Evolutionary conservation across 1,284 basidiomycete genomes (phyloP), one percentile per base, ranked within the genome.

Genomic region (Papiliotrema flavescens): DNA sequence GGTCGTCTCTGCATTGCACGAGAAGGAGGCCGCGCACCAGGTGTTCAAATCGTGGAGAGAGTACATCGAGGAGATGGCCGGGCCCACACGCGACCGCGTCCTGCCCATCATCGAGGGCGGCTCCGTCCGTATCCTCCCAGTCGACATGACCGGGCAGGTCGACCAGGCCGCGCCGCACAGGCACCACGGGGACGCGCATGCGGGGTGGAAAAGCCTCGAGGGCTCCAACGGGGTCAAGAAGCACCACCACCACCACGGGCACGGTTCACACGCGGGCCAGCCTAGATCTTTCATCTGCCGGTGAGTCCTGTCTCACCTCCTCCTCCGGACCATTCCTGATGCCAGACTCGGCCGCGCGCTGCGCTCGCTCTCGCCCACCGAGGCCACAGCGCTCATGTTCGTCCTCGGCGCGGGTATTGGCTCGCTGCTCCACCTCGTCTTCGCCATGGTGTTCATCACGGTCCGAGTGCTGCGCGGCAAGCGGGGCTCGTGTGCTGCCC

Each of bases 381-480:
- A 70, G 56, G 49, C 60, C 5, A 57, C 61, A 53, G 53, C 49
- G 8, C 9, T 70, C 17, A 63, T 63, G 2, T 64, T 66, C 44
- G 61, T 70, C 34, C 47, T 68, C 14, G 67, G 67, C 15, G 63
- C 63, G 3, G 66, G 66, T 37, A 20, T 70, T 40, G 67, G 67
- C 28, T 64, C 64, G 0, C 57, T 70, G 49, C 19, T 66, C 20
- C 67, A 65, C 50, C 53, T 66, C 56, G 22, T 66, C 49, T 62
- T 70, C 57, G 64, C 66, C 59, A 22, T 68, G 45, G 41, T 55
- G 46, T 53, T 68, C 22, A 55, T 70, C 42, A 51, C 58, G 19
- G 39, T 61, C 46, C 57, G 67, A 22, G 49, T 51, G 20, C 45
- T 65, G 36, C 51, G 59, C 14, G 37, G 41, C 32, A 41, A 49